Evolutionary conservation across 176 grass and related monocot genomes (phyloP), one percentile per base, ranked within the genome.

Genomic region (Leersia perrieri): DNA sequence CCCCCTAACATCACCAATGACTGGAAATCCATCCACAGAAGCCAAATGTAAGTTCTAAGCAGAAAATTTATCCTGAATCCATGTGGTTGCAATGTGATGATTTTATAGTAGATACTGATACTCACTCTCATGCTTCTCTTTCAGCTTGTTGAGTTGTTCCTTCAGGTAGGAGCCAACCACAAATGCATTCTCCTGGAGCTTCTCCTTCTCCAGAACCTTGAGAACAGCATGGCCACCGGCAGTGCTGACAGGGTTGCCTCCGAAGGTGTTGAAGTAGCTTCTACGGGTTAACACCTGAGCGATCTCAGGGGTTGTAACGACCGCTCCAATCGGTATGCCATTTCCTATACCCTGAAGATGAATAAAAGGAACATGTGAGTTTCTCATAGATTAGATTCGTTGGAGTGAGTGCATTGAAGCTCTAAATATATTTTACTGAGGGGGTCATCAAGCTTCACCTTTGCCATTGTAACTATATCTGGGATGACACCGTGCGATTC

Each of bases 391-490:
- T 20, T 60, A 14, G 11, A 64, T 65, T 25, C 25, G 15, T 26
- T 20, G 27, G 27, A 61, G 35, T 47, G 5, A 26, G 15, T 53
- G 61, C 9, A 74, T 32, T 47, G 0, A 18, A 27, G 18, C 49
- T 26, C n/a, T 76, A 28, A 65, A 64, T 42, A 44, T n/a, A n/a
- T n/a, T n/a, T 11, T 11, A 33, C n/a, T 31, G 34, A 2, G 38
- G 25, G 51, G 32, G 44, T 20, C 47, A 11, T 60, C 15, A 78
- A 36, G 53, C 33, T 39, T 35, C 35, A 98, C 95, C 95, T 95
- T 98, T 66, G 95, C 95, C 92, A 95, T 95, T 10, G 95, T 98
- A 36, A 98, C 95, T 57, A 98, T 98, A 60, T 98, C 95, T 33
- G 92, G 95, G 84, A 93, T 85, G 66, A 98, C 90, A 33, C 83